Evolutionary conservation across 2,329 filamentous ascomycete genomes (phyloP).

Genomic region (Epichloe coenophiala): DNA sequence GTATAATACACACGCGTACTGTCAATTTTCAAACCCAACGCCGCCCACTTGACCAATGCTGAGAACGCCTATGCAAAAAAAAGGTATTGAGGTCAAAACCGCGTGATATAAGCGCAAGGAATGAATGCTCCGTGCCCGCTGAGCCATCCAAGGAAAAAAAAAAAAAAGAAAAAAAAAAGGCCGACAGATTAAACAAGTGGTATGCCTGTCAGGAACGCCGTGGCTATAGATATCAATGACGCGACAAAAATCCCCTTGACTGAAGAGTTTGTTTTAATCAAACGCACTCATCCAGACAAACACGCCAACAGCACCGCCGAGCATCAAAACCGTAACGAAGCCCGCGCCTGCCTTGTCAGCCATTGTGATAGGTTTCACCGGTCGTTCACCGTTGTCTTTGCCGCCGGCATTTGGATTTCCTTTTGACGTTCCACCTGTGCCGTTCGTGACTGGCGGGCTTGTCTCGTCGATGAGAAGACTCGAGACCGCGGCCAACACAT

Average conservation of each 20-base stretch:
- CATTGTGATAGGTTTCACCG: conserved; percentile 21
- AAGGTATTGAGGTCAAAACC: neutral
- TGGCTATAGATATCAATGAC: neutral
- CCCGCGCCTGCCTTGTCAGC: conserved; percentile 35
- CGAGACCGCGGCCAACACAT: conserved; percentile 40
- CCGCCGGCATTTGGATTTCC: conserved; percentile 28
- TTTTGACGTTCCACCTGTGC: conserved; percentile 35
- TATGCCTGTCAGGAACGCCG: neutral
- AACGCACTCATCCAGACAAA: conserved; percentile 38
- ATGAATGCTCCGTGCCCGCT: neutral
- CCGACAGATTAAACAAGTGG: too few relatives aligned
- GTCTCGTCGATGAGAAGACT: conserved; percentile 31
- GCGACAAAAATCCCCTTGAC: neutral
- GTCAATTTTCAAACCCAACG: neutral
- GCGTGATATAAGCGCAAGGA: neutral
- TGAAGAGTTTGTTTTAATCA: conserved; percentile 9
- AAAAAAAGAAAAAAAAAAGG: too few relatives aligned
- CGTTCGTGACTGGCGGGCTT: conserved; percentile 28
- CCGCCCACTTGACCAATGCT: neutral
- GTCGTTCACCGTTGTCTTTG: conserved; percentile 16
- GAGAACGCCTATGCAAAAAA: neutral
- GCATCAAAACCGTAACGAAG: conserved; percentile 31
- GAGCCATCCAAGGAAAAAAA: neutral
- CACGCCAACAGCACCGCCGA: conserved; percentile 26
- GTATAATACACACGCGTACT: neutral